Base-by-base conservation (phyloP, 176 grass and related monocot species). In the Aegilops bicornis region DNA sequence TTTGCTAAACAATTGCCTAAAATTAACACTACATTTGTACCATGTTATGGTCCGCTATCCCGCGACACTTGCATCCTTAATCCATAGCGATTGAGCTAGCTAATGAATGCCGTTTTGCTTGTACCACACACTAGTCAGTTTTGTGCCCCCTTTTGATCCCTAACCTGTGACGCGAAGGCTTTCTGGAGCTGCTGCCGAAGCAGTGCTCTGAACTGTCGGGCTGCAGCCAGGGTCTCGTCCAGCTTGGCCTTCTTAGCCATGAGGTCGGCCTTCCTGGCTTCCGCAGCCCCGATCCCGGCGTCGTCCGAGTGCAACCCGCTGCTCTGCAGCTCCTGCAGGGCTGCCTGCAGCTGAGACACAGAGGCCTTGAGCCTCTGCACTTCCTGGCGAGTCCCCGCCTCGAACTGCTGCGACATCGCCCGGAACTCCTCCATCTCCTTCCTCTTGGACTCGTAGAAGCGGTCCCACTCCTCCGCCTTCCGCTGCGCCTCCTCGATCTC, bases 111-210 rank as follows among this genome's bases (percentile, higher is more conserved):
- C 50, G 16, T 54, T 54, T 54, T 7, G 50, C 6, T 54, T 2
- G 36, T 19, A 54, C 1, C 50, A 54, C 50, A 54, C 7, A 54
- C 5, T 15, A 52, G 48, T 71, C 64, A 24, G 64, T 71, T 56
- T 56, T 79, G 40, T 71, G 83, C n/a, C 59, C 24, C 47, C 37
- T 79, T 73, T 15, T 68, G 62, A 84, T 78, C 76, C 81, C 87
- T 86, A 78, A 86, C 56, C 66, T 92, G 86, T 70, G 83, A 85
- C 19, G 71, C 56, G 37, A 96, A 86, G 39, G 79, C 83, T 78
- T 89, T 92, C 81, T 98, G 90, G 76, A 98, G 87, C 79, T 94
- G 92, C 85, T 88, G 89, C 88, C 85, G 88, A 39, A 96, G 92
- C 76, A 96, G 60, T n/a, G 42, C 78, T 79, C 91, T 94, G 56